phyloP scores from a whole-genome alignment of 257 asterid species.

The Schizonepeta tenuifolia region DNA sequence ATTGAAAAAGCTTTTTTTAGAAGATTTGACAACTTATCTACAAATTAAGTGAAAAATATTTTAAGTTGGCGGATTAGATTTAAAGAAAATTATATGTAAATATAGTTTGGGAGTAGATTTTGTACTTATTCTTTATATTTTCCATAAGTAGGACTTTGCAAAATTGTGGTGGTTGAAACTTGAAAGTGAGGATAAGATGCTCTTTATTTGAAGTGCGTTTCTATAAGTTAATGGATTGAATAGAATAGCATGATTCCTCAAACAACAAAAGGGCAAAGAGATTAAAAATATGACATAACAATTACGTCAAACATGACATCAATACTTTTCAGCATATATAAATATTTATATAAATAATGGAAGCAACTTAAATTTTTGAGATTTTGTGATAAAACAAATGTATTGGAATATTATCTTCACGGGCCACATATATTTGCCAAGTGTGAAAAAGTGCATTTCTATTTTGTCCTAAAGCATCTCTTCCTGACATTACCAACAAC shows the following conservation, averaged over 20 bases:
- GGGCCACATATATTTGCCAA: conserved; percentile 30
- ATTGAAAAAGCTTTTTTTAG: background rate
- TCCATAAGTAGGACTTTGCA: background rate
- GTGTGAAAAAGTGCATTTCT: background rate
- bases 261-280: background rate
- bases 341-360: background rate
- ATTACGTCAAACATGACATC: conserved; percentile 38
- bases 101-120: background rate
- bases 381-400: background rate
- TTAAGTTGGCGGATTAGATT: background rate
- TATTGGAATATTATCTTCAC: background rate
- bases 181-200: background rate
- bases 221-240: background rate
- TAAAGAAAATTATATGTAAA: background rate
- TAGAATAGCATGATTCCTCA: no score
- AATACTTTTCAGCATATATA: background rate
- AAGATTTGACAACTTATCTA: background rate
- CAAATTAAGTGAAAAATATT: background rate
- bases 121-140: background rate
- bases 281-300: background rate
- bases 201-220: background rate
- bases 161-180: background rate
- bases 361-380: background rate
- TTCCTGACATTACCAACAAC: conserved; percentile 36
- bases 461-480: conserved; percentile 22